Percentiles rank a stretch among this genome's conserved stretches.
These are phyloP conservation scores for Harringtonia aguacate DNA, from an alignment of 2,329 filamentous ascomycete species.

Conservation along the genomic window DNA sequence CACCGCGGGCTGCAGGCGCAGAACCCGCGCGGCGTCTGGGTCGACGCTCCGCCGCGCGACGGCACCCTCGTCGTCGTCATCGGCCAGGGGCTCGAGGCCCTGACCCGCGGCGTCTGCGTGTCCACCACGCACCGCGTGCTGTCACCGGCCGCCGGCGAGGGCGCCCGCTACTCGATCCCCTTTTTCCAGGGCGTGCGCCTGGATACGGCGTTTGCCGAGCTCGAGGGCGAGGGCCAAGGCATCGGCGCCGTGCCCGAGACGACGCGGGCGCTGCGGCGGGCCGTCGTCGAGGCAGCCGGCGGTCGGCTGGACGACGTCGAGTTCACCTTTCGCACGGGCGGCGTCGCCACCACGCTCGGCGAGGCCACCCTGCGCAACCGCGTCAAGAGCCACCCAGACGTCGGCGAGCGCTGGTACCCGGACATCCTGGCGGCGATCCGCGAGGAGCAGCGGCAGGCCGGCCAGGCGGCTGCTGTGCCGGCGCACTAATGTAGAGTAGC, in stretches of 20 bases:
- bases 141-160: conserved; percentile 57
- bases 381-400: conserved; percentile 79
- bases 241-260: conserved; percentile 48
- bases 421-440: conserved; percentile 48
- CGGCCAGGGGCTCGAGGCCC: conserved; percentile 75
- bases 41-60: conserved; percentile 66
- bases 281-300: conserved; percentile 41
- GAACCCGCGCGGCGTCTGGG: conserved; percentile 67
- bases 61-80: conserved; percentile 81
- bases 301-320: conserved; percentile 64
- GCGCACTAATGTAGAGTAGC: conserved; percentile 18
- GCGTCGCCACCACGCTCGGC: conserved; percentile 56
- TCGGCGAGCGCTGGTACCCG: conserved; percentile 72
- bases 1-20: conserved; percentile 75
- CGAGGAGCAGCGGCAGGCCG: conserved; percentile 41
- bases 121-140: conserved; percentile 76
- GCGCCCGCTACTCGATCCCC: conserved; percentile 67
- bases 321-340: conserved; percentile 70
- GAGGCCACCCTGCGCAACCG: conserved; percentile 79
- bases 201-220: conserved; percentile 68
- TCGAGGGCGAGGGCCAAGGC: conserved; percentile 48
- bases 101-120: conserved; percentile 74
- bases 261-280: conserved; percentile 50
- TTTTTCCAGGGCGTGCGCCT: conserved; percentile 84
- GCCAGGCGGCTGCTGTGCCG: conserved; percentile 12